Evolutionary conservation across 169 alveolate species (phyloP), one percentile per base, ranked within the genome.

Genomic region (Besnoitia besnoiti): DNA sequence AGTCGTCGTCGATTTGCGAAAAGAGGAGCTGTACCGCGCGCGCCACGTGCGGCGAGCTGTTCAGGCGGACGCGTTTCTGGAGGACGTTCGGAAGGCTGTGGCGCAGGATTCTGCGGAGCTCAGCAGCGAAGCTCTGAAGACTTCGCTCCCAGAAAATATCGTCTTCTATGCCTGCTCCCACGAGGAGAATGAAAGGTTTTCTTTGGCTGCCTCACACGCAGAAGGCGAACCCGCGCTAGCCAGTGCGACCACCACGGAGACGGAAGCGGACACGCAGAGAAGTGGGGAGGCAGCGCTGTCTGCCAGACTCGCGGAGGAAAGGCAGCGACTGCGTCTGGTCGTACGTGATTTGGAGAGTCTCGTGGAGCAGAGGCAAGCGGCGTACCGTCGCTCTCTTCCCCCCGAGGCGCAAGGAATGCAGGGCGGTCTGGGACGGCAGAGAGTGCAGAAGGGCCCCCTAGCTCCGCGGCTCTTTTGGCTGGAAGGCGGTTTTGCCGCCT

Each of bases 361-460:
- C 30, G 67, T 0, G 67, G 67, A 55, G 24, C n/a, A n/a, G n/a
- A n/a, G n/a, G n/a, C n/a, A n/a, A n/a, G n/a, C n/a, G n/a, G n/a
- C n/a, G n/a, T n/a, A n/a, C n/a, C n/a, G n/a, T n/a, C n/a, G n/a
- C n/a, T n/a, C n/a, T n/a, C n/a, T n/a, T n/a, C n/a, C n/a, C n/a
- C n/a, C n/a, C n/a, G n/a, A 82, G 67, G 27, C 5, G 35, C 10
- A 30, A 33, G 46, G 42, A 8, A 40, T 55, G 79, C 37, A 59
- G 55, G 61, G 50, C 77, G 61, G 90, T 30, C 19, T 85, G 80
- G 40, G 55, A n/a, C 59, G 30, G 85, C 85, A 55, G 67, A 21
- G 8, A 82, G 40, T 37, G 61, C 80, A n/a, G 80, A 44, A 50
- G 62, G 42, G 4, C 49, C 55, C 47, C 82, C 42, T 62, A 49